Evolutionary conservation across 805 yeast genomes (phyloP), one percentile per base, ranked within the genome.

Genomic region (Myxozyma lipomycoides): DNA sequence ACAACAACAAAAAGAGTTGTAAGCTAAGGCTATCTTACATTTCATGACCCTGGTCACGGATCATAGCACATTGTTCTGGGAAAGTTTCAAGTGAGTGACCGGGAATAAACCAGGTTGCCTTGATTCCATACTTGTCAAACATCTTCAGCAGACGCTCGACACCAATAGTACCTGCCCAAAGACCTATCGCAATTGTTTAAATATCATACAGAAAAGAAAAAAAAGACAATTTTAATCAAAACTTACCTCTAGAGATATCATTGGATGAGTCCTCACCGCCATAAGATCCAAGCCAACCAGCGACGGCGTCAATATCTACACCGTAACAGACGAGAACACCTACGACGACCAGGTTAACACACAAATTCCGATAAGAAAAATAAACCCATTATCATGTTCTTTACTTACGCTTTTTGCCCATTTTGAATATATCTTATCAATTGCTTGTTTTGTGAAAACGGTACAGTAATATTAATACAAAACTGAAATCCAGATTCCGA

Each of bases 41-140:
- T 49, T 69, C 72, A 51, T 69, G 72, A 3, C 71, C 72, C 9
- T 46, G 45, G 52, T 69, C 71, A 37, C 68, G 63, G 21, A 69
- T 60, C 62, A 61, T 52, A n/a, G 65, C 67, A 47, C 70, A 66
- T 41, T 65, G 67, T 46, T 68, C 69, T 2, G 72, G 72, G 51
- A 69, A 69, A 1, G 72, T 69, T 52, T 68, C 71, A n/a, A 69
- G 58, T 10, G 71, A 67, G 51, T 69, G 72, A 22, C 71, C 72
- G 7, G 72, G 72, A 46, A 65, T 63, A 43, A 69, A 69, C 70
- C 71, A 69, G 35, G 72, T 69, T 4, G 67, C 72, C 46, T 68
- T 69, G 58, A 69, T 69, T 25, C 61, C 54, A 55, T 69, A 67
- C 49, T 67, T 69, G 37, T 64, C 64, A 39, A 69, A 61, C 59